A percentile compares a stretch with the other conserved stretches of the same genome.
Evolutionary conservation across 176 grass and related monocot species (phyloP).

Genomic region (Raddia guianensis): DNA sequence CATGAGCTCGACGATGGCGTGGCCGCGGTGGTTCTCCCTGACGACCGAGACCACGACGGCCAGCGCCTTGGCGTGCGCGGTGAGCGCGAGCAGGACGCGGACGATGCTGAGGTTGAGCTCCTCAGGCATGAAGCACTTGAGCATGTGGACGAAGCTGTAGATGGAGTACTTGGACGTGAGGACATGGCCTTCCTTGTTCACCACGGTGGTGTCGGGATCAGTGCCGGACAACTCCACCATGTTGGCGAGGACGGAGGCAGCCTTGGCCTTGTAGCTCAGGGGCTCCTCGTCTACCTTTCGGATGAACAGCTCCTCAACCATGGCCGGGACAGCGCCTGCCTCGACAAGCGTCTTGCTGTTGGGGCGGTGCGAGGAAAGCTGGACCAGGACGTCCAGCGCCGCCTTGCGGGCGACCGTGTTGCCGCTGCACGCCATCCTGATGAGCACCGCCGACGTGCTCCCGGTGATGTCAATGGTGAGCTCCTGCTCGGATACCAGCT

Average conservation of each 20-base stretch:
- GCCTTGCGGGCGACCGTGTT: conserved; percentile 50
- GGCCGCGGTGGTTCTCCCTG: conserved; percentile 57
- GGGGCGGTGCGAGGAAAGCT: conserved; percentile 71
- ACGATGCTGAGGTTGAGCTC: conserved; percentile 70
- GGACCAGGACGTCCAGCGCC: conserved; percentile 62
- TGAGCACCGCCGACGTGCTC: conserved; percentile 54
- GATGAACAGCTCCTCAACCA: conserved; percentile 76
- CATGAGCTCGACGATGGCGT: conserved; percentile 69
- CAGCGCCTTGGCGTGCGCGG: conserved; percentile 49
- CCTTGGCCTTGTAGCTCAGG: conserved; percentile 56
- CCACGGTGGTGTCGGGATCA: conserved; percentile 60
- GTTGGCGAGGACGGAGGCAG: conserved; percentile 64
- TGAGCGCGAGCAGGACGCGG: conserved; percentile 60
- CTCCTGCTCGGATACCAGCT: conserved; percentile 68
- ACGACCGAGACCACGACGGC: conserved; percentile 57
- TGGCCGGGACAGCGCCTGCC: conserved; percentile 50
- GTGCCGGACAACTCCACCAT: conserved; percentile 59
- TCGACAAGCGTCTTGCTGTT: conserved; percentile 66
- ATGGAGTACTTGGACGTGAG: conserved; percentile 84
- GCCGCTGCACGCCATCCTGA: conserved; percentile 58
- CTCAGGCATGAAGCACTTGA: conserved; percentile 69
- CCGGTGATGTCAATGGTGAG: conserved; percentile 60
- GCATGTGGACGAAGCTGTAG: conserved; percentile 79
- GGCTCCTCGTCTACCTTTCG: conserved; percentile 53
- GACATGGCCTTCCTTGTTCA: conserved; percentile 92